Evolutionary conservation across 192 early-diverging fungal species (phyloP), one percentile per base, ranked within the genome.

Genomic region (Linnemannia hyalina): DNA sequence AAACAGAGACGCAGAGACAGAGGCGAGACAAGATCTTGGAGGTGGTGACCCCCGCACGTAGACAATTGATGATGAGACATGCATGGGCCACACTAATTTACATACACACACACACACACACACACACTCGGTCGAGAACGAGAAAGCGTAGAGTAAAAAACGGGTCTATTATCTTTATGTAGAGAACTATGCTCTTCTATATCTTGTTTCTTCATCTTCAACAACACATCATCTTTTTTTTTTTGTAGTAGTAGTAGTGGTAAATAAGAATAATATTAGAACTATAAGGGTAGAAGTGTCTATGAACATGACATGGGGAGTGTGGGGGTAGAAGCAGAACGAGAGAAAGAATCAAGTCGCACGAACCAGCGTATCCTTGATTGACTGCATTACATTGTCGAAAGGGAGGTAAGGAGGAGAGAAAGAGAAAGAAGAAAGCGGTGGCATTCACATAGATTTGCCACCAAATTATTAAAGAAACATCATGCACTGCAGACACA

Each of bases 311-410:
- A 65, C 60, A 65, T 65, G n/a, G 29, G 26, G 29, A 3, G 60
- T 3, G 60, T 54, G 20, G 35, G 35, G 35, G 35, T 52, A 18
- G 18, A 44, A 63, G 29, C 29, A 49, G 73, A 55, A 2, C 38
- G 4, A 55, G 65, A 38, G 4, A 55, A 46, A 16, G 60, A 65
- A 65, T 36, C 47, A 35, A 75, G 22, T 75, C 47, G 36, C 52
- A 36, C 35, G 49, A 49, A 46, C 47, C 71, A 73, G 42, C 32
- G 46, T 65, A 65, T 65, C 60, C 60, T 65, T 65, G n/a, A 29
- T 35, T 26, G 22, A 26, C n/a, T 60, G 55, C n/a, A 26, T 60
- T 65, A 29, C 36, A 4, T 70, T 42, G 38, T 38, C 69, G 23
- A 38, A 35, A 35, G 26, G 13, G 29, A 32, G 35, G 13, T 10